phyloP scores from a whole-genome alignment of 2,329 filamentous ascomycete genomes.

The Aspergillus sp. region DNA sequence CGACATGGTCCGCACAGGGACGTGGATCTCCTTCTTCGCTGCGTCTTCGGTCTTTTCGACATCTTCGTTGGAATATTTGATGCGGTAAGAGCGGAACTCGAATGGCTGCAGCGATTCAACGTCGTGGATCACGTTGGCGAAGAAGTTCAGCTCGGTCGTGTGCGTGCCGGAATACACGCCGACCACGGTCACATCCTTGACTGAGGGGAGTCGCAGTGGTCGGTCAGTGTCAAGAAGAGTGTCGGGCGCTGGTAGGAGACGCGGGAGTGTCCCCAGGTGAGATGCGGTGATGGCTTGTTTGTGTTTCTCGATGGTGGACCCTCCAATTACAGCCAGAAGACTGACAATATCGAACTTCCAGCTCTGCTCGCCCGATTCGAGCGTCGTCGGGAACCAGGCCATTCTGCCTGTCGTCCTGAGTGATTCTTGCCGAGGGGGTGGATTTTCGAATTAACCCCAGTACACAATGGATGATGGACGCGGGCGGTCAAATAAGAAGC shows the following conservation, averaged over 20 bases:
- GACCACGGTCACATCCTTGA: slow-evolving; percentile 50
- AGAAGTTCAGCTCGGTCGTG: slow-evolving; percentile 59
- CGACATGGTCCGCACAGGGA: slow-evolving; percentile 42
- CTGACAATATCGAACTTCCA: slow-evolving; percentile 63
- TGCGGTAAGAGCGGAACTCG: slow-evolving; percentile 10
- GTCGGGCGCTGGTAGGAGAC: slow-evolving; percentile 61
- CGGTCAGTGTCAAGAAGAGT: slow-evolving; percentile 57
- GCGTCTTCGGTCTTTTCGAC: background rate
- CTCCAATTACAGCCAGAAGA: slow-evolving; percentile 61
- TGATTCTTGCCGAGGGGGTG: background rate
- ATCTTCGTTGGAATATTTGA: background rate
- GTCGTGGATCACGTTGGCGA: slow-evolving; percentile 60
- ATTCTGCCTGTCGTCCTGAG: background rate
- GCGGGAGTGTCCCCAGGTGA: slow-evolving; percentile 55
- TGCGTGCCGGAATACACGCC: slow-evolving; percentile 57
- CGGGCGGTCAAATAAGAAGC: too few relatives aligned
- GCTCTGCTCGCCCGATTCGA: slow-evolving; percentile 6
- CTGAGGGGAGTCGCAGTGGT: slow-evolving; percentile 55
- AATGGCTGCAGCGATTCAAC: slow-evolving; percentile 7
- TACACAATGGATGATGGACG: too few relatives aligned
- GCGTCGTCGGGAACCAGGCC: slow-evolving; percentile 8
- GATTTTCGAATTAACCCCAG: too few relatives aligned
- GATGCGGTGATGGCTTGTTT: slow-evolving; percentile 58
- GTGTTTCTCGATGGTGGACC: slow-evolving; percentile 58
- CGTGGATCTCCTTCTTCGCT: background rate